A percentile compares a stretch with the other conserved stretches of the same genome.
Conservation (phyloP, 148 eudicot genomes). For the Pharnaceum exiguum region DNA sequence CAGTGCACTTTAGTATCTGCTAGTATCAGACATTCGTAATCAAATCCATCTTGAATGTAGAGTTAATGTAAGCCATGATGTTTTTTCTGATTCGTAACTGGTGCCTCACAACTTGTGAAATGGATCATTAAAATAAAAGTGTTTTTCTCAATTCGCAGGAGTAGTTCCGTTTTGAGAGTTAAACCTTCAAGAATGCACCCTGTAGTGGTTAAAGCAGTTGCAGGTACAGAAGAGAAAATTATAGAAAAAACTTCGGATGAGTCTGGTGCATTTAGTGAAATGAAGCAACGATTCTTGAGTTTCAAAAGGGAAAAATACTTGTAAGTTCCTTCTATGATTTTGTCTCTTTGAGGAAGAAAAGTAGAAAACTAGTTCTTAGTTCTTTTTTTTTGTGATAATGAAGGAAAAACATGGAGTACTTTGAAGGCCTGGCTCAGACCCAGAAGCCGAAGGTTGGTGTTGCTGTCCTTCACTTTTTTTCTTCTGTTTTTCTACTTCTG, state of each 20-base stretch:
- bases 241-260: slow-evolving; percentile 17
- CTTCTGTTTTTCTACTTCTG: too few relatives aligned
- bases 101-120: too few relatives aligned
- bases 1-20: too few relatives aligned
- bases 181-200: slow-evolving; percentile 45
- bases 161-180: slow-evolving; percentile 36
- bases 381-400: slow-evolving; percentile 5
- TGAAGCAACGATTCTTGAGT: slow-evolving; percentile 61
- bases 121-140: neutral
- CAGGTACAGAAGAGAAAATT: slow-evolving; percentile 25
- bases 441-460: slow-evolving; percentile 77
- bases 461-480: neutral
- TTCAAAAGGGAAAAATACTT: slow-evolving; percentile 74
- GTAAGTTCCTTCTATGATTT: slow-evolving; percentile 38
- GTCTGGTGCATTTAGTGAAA: slow-evolving; percentile 39
- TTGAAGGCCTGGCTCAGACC: slow-evolving; percentile 54
- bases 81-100: too few relatives aligned
- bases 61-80: too few relatives aligned
- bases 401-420: slow-evolving; percentile 68
- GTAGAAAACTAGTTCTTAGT: neutral
- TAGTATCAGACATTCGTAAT: too few relatives aligned
- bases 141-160: slow-evolving; percentile 29
- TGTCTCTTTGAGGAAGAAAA: neutral
- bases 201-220: slow-evolving; percentile 31
- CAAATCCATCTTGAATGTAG: too few relatives aligned